Conservation (phyloP, 2,329 filamentous ascomycete species). For the Ceratocystis variospora region DNA sequence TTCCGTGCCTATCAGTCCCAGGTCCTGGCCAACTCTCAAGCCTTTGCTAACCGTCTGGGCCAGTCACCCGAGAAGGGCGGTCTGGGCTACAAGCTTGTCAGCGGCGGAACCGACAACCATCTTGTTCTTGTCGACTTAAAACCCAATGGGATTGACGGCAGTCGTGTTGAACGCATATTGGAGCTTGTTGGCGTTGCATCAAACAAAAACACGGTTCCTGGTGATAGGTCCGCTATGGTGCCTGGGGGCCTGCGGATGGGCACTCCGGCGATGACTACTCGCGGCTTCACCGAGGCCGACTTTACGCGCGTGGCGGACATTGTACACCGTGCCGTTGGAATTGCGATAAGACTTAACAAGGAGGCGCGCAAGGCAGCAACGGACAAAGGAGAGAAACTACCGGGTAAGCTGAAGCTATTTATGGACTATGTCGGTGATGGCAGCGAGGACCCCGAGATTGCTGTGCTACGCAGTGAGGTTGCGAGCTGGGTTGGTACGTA, state of each 20-base stretch:
- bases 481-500: slow-evolving; percentile 66
- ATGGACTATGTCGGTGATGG: slow-evolving; percentile 54
- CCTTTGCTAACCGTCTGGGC: slow-evolving; percentile 57
- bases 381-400: slow-evolving; percentile 51
- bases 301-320: slow-evolving; percentile 78
- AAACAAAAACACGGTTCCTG: slow-evolving; percentile 98
- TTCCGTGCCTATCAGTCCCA: slow-evolving; percentile 88
- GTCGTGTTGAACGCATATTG: slow-evolving; percentile 75
- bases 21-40: slow-evolving; percentile 81
- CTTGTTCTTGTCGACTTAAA: slow-evolving; percentile 87
- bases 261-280: slow-evolving; percentile 92
- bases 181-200: slow-evolving; percentile 91
- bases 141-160: slow-evolving; percentile 73
- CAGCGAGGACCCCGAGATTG: slow-evolving; percentile 54
- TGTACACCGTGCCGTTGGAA: slow-evolving; percentile 68
- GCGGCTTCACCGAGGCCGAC: slow-evolving; percentile 80
- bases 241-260: slow-evolving; percentile 90
- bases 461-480: slow-evolving; percentile 61
- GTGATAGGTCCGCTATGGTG: slow-evolving; percentile 83
- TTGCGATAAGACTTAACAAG: slow-evolving; percentile 63
- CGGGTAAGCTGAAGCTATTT: slow-evolving; percentile 52
- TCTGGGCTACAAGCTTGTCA: slow-evolving; percentile 77
- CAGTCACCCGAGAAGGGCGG: slow-evolving; percentile 59
- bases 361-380: slow-evolving; percentile 55
- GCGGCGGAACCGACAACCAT: slow-evolving; percentile 93